Evolutionary conservation across 1,284 basidiomycete species (phyloP), one percentile per base, ranked within the genome.

Genomic region (Anthracocystis walkeri): DNA sequence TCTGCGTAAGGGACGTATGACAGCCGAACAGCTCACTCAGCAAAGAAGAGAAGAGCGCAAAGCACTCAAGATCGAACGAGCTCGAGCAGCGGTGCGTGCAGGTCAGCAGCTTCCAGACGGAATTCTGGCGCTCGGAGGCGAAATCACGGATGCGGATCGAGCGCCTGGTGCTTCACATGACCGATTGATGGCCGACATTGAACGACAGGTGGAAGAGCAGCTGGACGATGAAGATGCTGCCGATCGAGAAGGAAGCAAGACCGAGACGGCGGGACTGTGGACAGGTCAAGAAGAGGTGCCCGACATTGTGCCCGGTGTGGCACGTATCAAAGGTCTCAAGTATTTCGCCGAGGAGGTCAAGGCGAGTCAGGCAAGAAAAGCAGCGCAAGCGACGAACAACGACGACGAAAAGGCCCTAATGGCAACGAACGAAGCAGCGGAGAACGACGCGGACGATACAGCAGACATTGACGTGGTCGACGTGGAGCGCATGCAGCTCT

Each of bases 401-500:
- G 54, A 58, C 4, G 68, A 58, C 20, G 52, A 49, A 11, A 41
- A 44, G 12, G 10, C 20, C 12, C 11, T 49, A 12, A 12, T 38
- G 8, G 50, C 7, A n/a, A 29, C 20, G 25, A 14, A 7, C 12
- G 7, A 10, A 25, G 31, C 31, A 25, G 20, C 31, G 25, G 3
- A 41, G 12, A 44, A 31, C 29, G 70, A 61, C 5, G 52, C 42
- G 3, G 55, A 73, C 21, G 75, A 77, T 41, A 77, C 71, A 11
- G 66, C 60, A 11, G 63, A 71, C 23, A 77, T 81, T 3, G 65
- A 90, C 29, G 84, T 88, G 4, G 89, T 90, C 61, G 90, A 95
- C 75, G 86, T 94, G 48, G 96, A 99, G 85, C 93, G 97, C 86
- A 89, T 98, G 42, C 96, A 98, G 82, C 89, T 99, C 12, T 93